phyloP scores from a whole-genome alignment of 345 rosid genomes.

The Heritiera littoralis region DNA sequence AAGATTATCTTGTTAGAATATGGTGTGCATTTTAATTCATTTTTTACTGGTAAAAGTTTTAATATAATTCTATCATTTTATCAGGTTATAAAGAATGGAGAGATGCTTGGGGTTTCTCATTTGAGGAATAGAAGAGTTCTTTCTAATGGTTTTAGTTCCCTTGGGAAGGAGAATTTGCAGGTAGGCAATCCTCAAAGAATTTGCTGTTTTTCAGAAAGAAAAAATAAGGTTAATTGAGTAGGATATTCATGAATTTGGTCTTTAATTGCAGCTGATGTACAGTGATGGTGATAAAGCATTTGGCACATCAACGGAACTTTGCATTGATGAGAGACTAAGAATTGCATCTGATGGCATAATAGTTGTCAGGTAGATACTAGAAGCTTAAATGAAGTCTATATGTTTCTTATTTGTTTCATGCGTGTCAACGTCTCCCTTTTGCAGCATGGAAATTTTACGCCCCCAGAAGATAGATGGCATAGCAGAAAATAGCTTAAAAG shows the following conservation, averaged over 20 bases:
- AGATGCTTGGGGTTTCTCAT: conserved; percentile 99
- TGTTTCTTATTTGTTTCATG: conserved; percentile 13
- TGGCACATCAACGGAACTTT: conserved; percentile 92
- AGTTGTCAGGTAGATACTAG: conserved; percentile 66
- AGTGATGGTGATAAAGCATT: conserved; percentile 97
- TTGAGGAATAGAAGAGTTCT: conserved; percentile 91
- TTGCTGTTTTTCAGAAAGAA: neutral
- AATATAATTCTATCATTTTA: conserved; percentile 13
- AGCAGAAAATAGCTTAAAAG: conserved; percentile 61
- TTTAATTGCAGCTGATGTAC: conserved; percentile 81
- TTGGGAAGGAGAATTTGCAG: conserved; percentile 95
- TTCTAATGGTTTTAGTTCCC: conserved; percentile 87
- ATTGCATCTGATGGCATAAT: conserved; percentile 94
- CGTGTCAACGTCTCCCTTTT: conserved; percentile 30
- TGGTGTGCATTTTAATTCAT: neutral
- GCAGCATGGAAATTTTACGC: conserved; percentile 90
- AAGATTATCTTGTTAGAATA: neutral
- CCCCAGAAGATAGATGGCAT: conserved; percentile 50
- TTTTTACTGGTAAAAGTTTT: neutral
- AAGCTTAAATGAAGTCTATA: conserved; percentile 9
- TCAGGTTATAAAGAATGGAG: conserved; percentile 98
- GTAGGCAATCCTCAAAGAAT: conserved; percentile 42
- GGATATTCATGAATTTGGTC: conserved; percentile 24
- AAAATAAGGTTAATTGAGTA: conserved; percentile 23
- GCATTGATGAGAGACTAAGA: conserved; percentile 87